Conservation (phyloP, 2,329 filamentous ascomycete species). For the Fusarium sp. region DNA sequence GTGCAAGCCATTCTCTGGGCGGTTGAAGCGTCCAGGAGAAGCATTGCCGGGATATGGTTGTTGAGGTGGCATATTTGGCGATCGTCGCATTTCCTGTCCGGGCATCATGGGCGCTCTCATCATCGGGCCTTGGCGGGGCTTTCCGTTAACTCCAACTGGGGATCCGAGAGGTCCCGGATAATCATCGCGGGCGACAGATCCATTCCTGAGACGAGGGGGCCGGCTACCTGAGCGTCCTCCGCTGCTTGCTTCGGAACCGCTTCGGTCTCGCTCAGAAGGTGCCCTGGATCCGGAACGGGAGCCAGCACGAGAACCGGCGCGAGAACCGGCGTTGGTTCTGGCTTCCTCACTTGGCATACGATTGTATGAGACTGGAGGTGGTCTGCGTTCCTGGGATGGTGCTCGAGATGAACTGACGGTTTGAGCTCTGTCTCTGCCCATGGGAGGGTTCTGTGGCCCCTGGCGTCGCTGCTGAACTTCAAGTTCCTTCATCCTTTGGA, state of each 20-base stretch:
- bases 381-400: constrained; percentile 59
- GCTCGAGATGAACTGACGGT: constrained; percentile 50
- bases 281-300: constrained; percentile 48
- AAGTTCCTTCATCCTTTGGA: constrained; percentile 67
- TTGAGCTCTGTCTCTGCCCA: constrained; percentile 38
- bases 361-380: constrained; percentile 58
- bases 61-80: constrained; percentile 62
- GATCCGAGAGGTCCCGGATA: constrained; percentile 46
- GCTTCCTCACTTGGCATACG: constrained; percentile 60
- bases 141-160: constrained; percentile 42
- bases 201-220: constrained; percentile 57
- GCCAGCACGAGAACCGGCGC: constrained; percentile 31
- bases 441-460: constrained; percentile 16
- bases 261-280: constrained; percentile 63
- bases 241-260: constrained; percentile 67
- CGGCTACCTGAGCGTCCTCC: constrained; percentile 56
- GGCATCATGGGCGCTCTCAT: constrained; percentile 62
- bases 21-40: constrained; percentile 44
- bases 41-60: constrained; percentile 44
- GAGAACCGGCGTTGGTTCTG: constrained; percentile 43
- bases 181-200: constrained; percentile 54
- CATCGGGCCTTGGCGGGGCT: constrained; percentile 49
- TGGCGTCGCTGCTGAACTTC: constrained; percentile 61
- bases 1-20: constrained; percentile 39
- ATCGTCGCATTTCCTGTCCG: constrained; percentile 59